Base-by-base conservation (phyloP, 1,139 yeast genomes). In the Magnusiomyces sp. region DNA sequence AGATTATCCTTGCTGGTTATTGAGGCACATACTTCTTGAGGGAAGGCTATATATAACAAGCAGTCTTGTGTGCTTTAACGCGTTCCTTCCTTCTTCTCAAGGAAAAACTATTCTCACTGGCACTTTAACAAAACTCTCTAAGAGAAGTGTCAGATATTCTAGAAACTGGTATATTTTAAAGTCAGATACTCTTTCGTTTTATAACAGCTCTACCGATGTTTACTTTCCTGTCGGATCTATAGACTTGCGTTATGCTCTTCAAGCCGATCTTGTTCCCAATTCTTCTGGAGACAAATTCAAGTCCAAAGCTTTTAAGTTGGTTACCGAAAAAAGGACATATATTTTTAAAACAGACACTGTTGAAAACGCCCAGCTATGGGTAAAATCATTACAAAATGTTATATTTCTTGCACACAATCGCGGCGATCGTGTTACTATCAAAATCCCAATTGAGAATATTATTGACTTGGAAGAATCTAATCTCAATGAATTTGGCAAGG, bases 181-280 rank as follows among this genome's bases (percentile, higher is more conserved):
- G 55, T 79, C 81, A 41, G 82, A 82, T 49, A 77, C 90, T 0
- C 71, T 90, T 20, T 74, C 87, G 2, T 74, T 87, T 46, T 89
- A 84, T 63, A 69, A 77, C 9, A 79, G 79, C 5, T 77, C 95
- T 0, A 81, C 88, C 0, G 95, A 88, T 50, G 69, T 84, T 20
- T 89, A 89, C 65, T 89, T 89, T 67, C 97, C 97, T 0, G 71
- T 73, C 5, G 70, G 85, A 36, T 82, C 87, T 0, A 79, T 92
- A 43, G 95, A 88, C 62, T 70, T 88, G 52, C 73, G 81, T 48
- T 72, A 76, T 14, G 88, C 90, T 11, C 62, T 76, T 5, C 68
- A 74, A 46, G 89, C 84, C 0, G 89, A 81, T 51, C 65, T 81
- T 1, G 56, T 71, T 5, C 50, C 57, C 2, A 50, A 49, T 10